These are phyloP conservation scores for Otatea glauca DNA, from an alignment of 176 grass and related monocot species.

Conservation along the genomic window DNA sequence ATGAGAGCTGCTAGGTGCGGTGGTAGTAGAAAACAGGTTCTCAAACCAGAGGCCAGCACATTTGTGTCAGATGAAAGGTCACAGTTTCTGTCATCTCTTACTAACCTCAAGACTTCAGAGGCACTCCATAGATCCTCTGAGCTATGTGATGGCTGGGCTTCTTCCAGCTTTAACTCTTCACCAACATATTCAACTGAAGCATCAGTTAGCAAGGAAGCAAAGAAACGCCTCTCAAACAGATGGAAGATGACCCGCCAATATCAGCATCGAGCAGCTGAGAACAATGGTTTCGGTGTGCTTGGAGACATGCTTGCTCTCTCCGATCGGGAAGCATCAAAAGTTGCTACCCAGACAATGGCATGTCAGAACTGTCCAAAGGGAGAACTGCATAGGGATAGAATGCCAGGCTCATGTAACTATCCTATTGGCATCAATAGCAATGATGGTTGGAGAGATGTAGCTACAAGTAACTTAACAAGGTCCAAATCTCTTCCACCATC, in stretches of 20 bases:
- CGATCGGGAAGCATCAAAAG: constrained; percentile 52
- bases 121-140: constrained; percentile 51
- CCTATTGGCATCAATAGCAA: constrained; percentile 63
- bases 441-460: constrained; percentile 62
- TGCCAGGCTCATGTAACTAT: constrained; percentile 33
- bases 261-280: constrained; percentile 49
- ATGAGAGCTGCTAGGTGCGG: constrained; percentile 60
- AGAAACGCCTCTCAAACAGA: constrained; percentile 85
- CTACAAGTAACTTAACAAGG: constrained; percentile 58
- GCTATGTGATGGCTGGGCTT: constrained; percentile 59
- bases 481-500: constrained; percentile 79
- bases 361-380: constrained; percentile 43
- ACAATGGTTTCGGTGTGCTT: constrained; percentile 52
- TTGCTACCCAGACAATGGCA: constrained; percentile 12
- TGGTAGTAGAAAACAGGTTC: constrained; percentile 43
- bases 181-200: constrained; percentile 67
- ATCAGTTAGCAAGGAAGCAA: constrained; percentile 86
- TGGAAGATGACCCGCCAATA: constrained; percentile 62
- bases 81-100: constrained; percentile 33
- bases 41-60: constrained; percentile 43
- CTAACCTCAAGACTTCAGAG: constrained; percentile 52
- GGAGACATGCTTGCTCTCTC: constrained; percentile 83
- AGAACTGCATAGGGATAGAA: constrained; percentile 42
- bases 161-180: constrained; percentile 52
- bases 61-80: constrained; percentile 46